A percentile compares a stretch with the other conserved stretches of the same genome.
These are phyloP conservation scores for Aureobasidium sp. DNA, from an alignment of 2,329 filamentous ascomycete species.

Conservation along the genomic window DNA sequence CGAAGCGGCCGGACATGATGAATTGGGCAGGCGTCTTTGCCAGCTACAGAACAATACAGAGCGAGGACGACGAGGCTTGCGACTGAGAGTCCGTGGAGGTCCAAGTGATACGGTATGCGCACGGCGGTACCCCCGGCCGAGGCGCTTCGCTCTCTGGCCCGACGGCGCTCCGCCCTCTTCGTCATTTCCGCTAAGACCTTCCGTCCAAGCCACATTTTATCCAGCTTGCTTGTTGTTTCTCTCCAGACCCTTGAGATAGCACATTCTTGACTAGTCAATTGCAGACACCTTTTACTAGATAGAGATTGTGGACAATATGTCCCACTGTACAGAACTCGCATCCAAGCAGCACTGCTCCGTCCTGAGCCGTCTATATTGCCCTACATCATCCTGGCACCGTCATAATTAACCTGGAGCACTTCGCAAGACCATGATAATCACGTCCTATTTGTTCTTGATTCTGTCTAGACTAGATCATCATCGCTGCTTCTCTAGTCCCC, in stretches of 20 bases:
- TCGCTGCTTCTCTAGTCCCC: too few species aligned
- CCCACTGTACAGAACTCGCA: too few species aligned
- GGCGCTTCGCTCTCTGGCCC: not conserved
- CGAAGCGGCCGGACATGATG: constrained; percentile 61
- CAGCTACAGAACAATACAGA: not conserved
- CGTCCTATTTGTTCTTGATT: too few species aligned
- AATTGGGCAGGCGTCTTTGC: not conserved
- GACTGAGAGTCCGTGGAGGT: not conserved
- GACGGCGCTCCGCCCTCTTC: not conserved
- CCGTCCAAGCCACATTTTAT: not conserved
- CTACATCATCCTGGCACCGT: too few species aligned
- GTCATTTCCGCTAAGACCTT: not conserved
- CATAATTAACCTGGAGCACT: too few species aligned
- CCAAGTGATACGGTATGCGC: not conserved
- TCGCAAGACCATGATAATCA: too few species aligned
- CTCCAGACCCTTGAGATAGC: not conserved
- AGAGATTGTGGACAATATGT: too few species aligned
- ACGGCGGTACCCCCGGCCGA: not conserved
- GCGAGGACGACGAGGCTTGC: not conserved
- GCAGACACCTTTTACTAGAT: too few species aligned
- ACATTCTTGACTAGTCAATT: not conserved
- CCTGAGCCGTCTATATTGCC: too few species aligned
- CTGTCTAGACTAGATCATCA: too few species aligned
- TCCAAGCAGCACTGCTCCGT: too few species aligned
- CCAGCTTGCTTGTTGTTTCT: not conserved